Base-by-base conservation (phyloP, 805 yeast genomes). In the Wickerhamomyces tratensis region DNA sequence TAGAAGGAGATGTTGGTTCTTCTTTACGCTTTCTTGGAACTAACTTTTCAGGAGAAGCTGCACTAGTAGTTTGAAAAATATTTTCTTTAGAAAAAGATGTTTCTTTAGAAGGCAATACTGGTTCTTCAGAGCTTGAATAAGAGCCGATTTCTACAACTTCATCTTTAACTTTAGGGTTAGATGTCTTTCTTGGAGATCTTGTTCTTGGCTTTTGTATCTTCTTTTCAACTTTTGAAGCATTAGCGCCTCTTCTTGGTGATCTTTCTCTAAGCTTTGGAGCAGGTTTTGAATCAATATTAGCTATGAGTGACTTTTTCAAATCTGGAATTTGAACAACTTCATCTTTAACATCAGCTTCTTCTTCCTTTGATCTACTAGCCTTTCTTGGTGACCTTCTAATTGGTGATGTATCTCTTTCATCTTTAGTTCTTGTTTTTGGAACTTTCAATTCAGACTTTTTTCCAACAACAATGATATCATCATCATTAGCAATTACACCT, bases 401-500 rank as follows among this genome's bases (percentile, higher is more conserved):
- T 14, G 44, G 34, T 14, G 33, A 38, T 5, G 15, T 37, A 25
- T 40, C 43, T 38, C 35, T 40, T 41, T 33, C 41, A 35, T 43
- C 36, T 7, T 36, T 26, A 15, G 45, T 36, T 6, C 15, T 41
- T 3, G 27, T 15, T 15, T 42, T 46, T 6, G 30, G 25, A 33
- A 39, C 45, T 20, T 41, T 49, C 11, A 40, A 25, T 6, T 37
- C 42, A 26, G 46, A 35, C 36, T 37, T 50, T 12, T 50, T 52
- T 15, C 45, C 49, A 6, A 71, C 72, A 46, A 66, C 63, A 36
- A 65, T 68, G 33, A 72, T 69, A 27, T 64, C 67, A 11, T 57
- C 54, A 34, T 62, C 64, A 30, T 58, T 52, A 5, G 72, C 63
- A 35, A 47, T 57, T 7, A 58, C 63, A 36, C 51, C 55, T 5